phyloP scores from a whole-genome alignment of 768 basidiomycete genomes.

The Naganishia antarctica region DNA sequence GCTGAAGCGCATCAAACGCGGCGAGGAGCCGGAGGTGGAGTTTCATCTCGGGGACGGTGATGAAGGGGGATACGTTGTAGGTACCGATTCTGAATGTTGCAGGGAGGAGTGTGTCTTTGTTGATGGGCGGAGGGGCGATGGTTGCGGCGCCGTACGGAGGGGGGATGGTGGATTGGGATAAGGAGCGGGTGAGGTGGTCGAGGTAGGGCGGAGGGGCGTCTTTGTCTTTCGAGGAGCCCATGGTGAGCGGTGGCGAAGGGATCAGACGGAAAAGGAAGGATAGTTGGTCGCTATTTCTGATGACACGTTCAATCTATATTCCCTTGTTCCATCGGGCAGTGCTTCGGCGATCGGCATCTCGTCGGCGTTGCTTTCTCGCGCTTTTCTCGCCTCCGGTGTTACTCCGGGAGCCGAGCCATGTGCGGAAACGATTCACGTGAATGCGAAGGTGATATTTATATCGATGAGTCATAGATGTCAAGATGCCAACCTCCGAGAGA shows the following conservation, averaged over 20 bases:
- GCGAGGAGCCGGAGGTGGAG: background rate
- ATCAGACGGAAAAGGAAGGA: no score
- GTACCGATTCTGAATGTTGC: slow-evolving; percentile 7
- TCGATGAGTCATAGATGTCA: no score
- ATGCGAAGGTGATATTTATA: no score
- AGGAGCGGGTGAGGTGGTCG: slow-evolving; percentile 9
- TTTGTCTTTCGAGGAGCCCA: background rate
- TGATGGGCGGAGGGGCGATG: slow-evolving; percentile 1
- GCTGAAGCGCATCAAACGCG: background rate
- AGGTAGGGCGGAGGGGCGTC: slow-evolving; percentile 15
- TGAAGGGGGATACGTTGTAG: slow-evolving; percentile 3
- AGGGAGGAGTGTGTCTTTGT: slow-evolving; percentile 8
- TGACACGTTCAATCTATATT: no score
- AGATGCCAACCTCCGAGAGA: no score
- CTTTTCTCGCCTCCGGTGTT: no score
- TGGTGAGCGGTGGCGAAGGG: background rate
- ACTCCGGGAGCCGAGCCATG: no score
- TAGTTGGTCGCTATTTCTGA: no score
- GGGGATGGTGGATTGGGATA: background rate
- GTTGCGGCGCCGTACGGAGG: background rate
- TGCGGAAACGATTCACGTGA: no score
- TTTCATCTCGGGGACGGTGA: slow-evolving; percentile 16
- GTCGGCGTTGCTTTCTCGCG: no score
- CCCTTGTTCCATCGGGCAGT: no score
- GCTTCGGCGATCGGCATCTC: no score